phyloP scores from a whole-genome alignment of 23 red algal species.

The Gracilaria gracilis region DNA sequence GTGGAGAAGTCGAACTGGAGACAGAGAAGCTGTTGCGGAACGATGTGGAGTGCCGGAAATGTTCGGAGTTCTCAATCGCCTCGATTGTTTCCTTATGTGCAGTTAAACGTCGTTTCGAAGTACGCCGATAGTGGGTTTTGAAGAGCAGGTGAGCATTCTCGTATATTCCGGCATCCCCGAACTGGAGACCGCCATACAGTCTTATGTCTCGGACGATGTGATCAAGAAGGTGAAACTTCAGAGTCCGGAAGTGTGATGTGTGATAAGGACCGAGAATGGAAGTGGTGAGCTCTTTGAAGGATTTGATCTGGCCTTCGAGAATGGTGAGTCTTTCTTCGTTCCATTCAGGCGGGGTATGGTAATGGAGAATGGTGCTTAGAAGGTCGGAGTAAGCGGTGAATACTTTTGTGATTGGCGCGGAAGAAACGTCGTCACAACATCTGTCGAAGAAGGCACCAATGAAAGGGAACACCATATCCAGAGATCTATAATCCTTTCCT shows the following conservation, averaged over 20 bases:
- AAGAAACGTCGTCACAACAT: not conserved
- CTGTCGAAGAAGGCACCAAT: slow-evolving; percentile 32
- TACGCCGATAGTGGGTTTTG: slow-evolving; percentile 15
- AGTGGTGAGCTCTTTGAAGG: not conserved
- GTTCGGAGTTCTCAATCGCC: not conserved
- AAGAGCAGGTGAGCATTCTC: slow-evolving; percentile 33
- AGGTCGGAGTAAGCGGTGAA: slow-evolving; percentile 33
- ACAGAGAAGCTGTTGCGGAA: not conserved
- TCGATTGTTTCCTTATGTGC: slow-evolving; percentile 10
- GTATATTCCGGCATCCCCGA: slow-evolving; percentile 19
- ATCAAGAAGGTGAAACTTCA: slow-evolving; percentile 34
- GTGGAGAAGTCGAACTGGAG: not conserved
- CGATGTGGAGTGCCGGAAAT: not conserved
- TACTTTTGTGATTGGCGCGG: not conserved
- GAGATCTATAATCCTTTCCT: slow-evolving; percentile 31
- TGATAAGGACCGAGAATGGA: slow-evolving; percentile 20
- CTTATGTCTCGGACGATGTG: slow-evolving; percentile 12
- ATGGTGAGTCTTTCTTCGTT: not conserved
- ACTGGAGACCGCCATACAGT: not conserved
- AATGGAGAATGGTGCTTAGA: not conserved
- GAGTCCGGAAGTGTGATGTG: not conserved
- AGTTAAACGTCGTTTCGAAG: not conserved
- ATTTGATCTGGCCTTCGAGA: not conserved
- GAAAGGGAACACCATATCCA: slow-evolving; percentile 55
- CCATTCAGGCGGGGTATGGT: slow-evolving; percentile 9